Percentiles rank a stretch among this genome's conserved stretches.
Conservation (phyloP, 768 basidiomycete species). For the Epithele typhae region DNA sequence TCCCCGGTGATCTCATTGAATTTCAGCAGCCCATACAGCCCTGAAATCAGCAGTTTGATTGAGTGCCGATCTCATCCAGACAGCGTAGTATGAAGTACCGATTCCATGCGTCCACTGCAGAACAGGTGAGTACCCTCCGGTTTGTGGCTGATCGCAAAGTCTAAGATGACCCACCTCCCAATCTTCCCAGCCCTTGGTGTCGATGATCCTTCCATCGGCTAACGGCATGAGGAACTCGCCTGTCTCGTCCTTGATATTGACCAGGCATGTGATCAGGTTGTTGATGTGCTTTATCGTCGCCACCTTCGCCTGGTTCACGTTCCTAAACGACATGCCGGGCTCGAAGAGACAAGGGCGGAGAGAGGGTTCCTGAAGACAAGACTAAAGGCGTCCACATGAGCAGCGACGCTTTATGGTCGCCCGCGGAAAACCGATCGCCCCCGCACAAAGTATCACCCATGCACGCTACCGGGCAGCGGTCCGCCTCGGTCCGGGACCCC, state of each 20-base stretch:
- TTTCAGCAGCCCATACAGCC: conserved; percentile 38
- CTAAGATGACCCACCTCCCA: conserved; percentile 38
- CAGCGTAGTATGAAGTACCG: conserved; percentile 19
- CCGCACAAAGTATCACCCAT: no score
- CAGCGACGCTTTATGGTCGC: no score
- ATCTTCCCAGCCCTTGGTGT: conserved; percentile 56
- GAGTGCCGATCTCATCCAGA: background rate
- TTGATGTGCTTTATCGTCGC: conserved; percentile 27
- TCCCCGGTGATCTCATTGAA: conserved; percentile 39
- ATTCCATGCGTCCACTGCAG: conserved; percentile 42
- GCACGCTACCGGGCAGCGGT: no score
- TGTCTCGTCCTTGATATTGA: conserved; percentile 49
- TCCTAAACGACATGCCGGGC: conserved; percentile 34
- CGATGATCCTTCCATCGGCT: conserved; percentile 47
- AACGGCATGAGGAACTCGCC: conserved; percentile 47
- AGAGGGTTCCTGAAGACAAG: no score
- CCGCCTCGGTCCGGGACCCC: no score
- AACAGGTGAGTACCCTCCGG: background rate
- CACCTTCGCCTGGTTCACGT: conserved; percentile 29
- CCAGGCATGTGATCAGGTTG: conserved; percentile 38
- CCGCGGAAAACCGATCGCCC: no score
- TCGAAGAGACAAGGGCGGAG: no score
- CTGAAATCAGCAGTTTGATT: conserved; percentile 15
- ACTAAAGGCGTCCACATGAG: no score
- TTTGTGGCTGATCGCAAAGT: background rate